Base-by-base conservation (phyloP, 148 eudicot genomes). In the Selenicereus undatus region DNA sequence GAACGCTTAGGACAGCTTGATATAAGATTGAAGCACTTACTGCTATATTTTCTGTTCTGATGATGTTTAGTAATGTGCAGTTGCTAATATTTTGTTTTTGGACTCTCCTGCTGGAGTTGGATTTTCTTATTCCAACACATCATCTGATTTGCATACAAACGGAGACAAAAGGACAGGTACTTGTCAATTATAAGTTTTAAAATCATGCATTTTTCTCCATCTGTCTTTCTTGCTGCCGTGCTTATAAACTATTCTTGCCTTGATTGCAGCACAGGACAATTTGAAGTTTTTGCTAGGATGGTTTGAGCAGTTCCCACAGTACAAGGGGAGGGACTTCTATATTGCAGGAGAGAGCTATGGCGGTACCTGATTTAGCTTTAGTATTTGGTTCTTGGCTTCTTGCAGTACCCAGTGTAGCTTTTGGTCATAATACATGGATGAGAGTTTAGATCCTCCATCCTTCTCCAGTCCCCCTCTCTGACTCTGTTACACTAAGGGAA, bases 101-200 rank as follows among this genome's bases (percentile, higher is more conserved):
- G 99, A 95, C 82, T 85, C 97, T 71, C 99, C 99, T 80, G 97
- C 85, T 83, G 98, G 99, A 82, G 99, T 95, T 79, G 99, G 99
- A 60, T 95, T 84, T 90, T 95, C 99, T 45, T 95, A 93, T 82
- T 86, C 99, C 62, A 95, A 93, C 81, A 92, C 93, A 51, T 86
- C 97, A 29, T 88, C 93, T 68, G 99, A 95, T 87, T 74, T 88
- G 86, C 79, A 70, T 36, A 89, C 51, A 83, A 91, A 91, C 84
- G 99, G 99, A 78, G 99, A 95, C 80, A 90, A 92, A 86, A 89
- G 94, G 78, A 93, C 97, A 69, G 97, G 99, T 93, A 90, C 27
- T 27, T 26, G 42, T 73, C 51, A 18, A 56, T 64, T 30, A 76
- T 45, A 29, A 52, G 35, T 45, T 74, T 56, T 69, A 13, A 58